phyloP scores from a whole-genome alignment of 2,329 filamentous ascomycete species.

The Ceratocystiopsis sp. region DNA sequence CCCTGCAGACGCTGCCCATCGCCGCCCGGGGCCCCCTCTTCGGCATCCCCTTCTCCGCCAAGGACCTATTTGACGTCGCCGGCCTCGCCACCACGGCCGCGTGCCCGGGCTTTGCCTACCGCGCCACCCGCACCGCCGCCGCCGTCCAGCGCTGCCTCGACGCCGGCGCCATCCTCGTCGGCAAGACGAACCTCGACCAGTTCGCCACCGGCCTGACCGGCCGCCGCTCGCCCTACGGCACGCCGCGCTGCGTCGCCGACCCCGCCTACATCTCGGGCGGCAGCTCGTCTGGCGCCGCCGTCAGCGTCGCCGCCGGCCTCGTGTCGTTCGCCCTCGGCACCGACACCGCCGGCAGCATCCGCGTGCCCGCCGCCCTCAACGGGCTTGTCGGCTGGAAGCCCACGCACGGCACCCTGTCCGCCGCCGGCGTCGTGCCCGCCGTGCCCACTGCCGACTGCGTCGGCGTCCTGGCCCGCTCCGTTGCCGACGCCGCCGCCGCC shows the following conservation, averaged over 20 bases:
- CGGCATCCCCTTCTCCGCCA: slow-evolving; percentile 38
- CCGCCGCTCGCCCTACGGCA: slow-evolving; percentile 38
- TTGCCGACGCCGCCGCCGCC: slow-evolving; percentile 25
- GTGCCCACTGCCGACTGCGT: slow-evolving; percentile 6
- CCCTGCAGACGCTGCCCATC: too few relatives aligned
- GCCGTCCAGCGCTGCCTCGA: slow-evolving; percentile 29
- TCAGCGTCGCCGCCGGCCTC: slow-evolving; percentile 34
- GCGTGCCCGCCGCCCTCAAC: slow-evolving; percentile 36
- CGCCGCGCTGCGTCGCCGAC: slow-evolving; percentile 19
- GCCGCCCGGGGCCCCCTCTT: slow-evolving; percentile 26
- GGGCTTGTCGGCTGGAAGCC: slow-evolving; percentile 34
- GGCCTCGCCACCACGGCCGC: slow-evolving; percentile 32
- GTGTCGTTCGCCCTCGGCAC: slow-evolving; percentile 39
- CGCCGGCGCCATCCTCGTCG: slow-evolving; percentile 36
- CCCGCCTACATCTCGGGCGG: slow-evolving; percentile 24
- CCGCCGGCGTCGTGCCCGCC: slow-evolving; percentile 20
- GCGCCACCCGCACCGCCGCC: slow-evolving; percentile 25
- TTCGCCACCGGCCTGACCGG: slow-evolving; percentile 42
- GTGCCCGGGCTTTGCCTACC: slow-evolving; percentile 30
- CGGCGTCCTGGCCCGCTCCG: slow-evolving; percentile 9
- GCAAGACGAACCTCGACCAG: slow-evolving; percentile 44
- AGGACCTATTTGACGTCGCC: slow-evolving; percentile 37
- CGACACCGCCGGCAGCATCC: slow-evolving; percentile 36
- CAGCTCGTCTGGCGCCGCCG: slow-evolving; percentile 36
- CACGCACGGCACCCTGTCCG: slow-evolving; percentile 31